Conservation (phyloP, 106 monocot species). For the Alisma plantagoaquatica region DNA sequence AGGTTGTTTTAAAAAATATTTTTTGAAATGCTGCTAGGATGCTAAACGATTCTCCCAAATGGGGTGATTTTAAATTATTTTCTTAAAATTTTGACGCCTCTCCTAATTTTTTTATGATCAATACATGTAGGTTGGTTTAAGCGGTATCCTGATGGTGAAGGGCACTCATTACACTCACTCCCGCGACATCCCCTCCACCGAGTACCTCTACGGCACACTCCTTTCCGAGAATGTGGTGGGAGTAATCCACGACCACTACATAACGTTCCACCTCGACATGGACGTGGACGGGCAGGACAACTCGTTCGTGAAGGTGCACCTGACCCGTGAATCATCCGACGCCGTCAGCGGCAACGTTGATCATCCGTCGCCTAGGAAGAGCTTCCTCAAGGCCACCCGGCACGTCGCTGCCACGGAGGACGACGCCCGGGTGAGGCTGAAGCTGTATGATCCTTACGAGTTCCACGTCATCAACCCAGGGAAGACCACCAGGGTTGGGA, state of each 20-base stretch:
- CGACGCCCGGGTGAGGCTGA: conserved; percentile 58
- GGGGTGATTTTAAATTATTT: too few species aligned
- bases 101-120: too few species aligned
- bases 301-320: conserved; percentile 60
- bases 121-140: conserved; percentile 68
- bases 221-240: conserved; percentile 69
- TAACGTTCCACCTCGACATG: conserved; percentile 83
- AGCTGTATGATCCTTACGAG: conserved; percentile 58
- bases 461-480: conserved; percentile 66
- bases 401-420: conserved; percentile 56
- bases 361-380: conserved; percentile 50
- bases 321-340: conserved; percentile 31
- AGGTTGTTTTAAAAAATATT: too few species aligned
- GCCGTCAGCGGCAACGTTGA: too few species aligned
- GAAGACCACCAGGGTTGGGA: conserved; percentile 53
- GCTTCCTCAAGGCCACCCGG: conserved; percentile 53
- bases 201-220: conserved; percentile 52
- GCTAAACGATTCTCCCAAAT: too few species aligned
- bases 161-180: conserved; percentile 45
- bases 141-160: conserved; percentile 72
- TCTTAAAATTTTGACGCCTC: too few species aligned
- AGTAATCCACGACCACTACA: conserved; percentile 81
- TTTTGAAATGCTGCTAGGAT: too few species aligned
- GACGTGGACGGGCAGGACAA: conserved; percentile 66
- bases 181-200: conserved; percentile 31